Base-by-base conservation (phyloP, 2,329 filamentous ascomycete species). In the Pyrenophora graminea region DNA sequence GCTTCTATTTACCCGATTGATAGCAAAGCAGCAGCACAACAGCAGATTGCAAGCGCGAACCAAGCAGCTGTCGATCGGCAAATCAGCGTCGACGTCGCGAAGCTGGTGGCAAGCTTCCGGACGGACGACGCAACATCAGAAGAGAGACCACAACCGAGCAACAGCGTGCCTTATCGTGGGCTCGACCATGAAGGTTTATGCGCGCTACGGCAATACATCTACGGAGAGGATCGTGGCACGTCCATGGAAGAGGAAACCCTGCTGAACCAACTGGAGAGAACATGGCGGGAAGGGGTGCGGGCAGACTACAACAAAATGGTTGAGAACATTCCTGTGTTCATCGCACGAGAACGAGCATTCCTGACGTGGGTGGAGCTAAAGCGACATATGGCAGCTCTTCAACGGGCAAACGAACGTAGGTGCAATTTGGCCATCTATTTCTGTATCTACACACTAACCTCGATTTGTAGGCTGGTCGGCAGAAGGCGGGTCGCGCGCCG, bases 281-380 rank as follows among this genome's bases (percentile, higher is more conserved):
- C 55, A 3, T 72, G 69, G 69, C 56, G 69, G 53, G 67, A 67
- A 37, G 56, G 57, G 15, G 63, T 71, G 9, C 54, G 69, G 41
- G 62, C 59, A 10, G 62, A 67, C 41, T 58, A 64, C 32, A 51
- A 66, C 13, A 65, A 60, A 44, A 62, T 66, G 39, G 33, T 66
- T 7, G 61, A 65, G 7, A 64, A 70, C 44, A 58, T 68, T 27
- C 52, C 62, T 4, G 58, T 61, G 3, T 72, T 72, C 48, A 63
- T 68, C 31, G 69, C 67, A 5, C 55, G 65, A 42, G 69, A 72
- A 45, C 62, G 68, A 21, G 68, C 67, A 6, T 65, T 72, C 37
- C 48, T 72, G 19, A 70, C 67, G 10, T 72, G 69, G 69, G 64
- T 72, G 33, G 69, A 72, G 42, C 56, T 72, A 12, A 65, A 63